Conservation (phyloP, 768 basidiomycete genomes). For the Rhodotorula graminis region DNA sequence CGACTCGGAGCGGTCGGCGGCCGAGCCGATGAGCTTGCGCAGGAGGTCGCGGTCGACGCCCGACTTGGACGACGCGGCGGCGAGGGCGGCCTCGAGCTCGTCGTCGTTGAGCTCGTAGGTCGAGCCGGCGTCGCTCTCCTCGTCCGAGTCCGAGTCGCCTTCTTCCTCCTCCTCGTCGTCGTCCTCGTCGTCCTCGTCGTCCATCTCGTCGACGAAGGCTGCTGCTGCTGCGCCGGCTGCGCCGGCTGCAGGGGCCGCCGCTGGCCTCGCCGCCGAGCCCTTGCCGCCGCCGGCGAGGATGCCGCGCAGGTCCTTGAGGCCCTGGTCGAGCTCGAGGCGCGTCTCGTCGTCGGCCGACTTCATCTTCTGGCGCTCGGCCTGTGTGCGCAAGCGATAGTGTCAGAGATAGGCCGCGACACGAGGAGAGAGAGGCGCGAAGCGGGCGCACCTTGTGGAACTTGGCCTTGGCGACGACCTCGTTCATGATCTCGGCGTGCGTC, state of each 20-base stretch:
- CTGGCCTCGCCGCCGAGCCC: constrained; percentile 1
- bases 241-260: background rate
- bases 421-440: background rate
- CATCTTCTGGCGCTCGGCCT: constrained; percentile 85
- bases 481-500: constrained; percentile 93
- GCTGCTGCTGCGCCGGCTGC: constrained; percentile 39
- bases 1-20: constrained; percentile 12
- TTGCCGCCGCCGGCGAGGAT: constrained; percentile 52
- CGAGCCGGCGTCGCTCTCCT: constrained; percentile 7
- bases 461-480: constrained; percentile 94
- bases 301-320: constrained; percentile 72
- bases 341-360: constrained; percentile 77
- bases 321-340: constrained; percentile 80
- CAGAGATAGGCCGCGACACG: background rate
- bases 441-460: constrained; percentile 80
- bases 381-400: background rate
- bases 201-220: constrained; percentile 43
- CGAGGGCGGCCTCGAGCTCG: constrained; percentile 33
- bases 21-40: constrained; percentile 42
- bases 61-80: constrained; percentile 35
- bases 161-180: constrained; percentile 7
- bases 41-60: constrained; percentile 43
- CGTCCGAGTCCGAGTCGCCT: constrained; percentile 4
- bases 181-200: constrained; percentile 40
- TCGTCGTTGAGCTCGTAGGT: constrained; percentile 38